Percentiles rank a stretch among this genome's conserved stretches.
These are phyloP conservation scores for Flaveria brownii DNA, from an alignment of 129 eudicot species.

Conservation along the genomic window DNA sequence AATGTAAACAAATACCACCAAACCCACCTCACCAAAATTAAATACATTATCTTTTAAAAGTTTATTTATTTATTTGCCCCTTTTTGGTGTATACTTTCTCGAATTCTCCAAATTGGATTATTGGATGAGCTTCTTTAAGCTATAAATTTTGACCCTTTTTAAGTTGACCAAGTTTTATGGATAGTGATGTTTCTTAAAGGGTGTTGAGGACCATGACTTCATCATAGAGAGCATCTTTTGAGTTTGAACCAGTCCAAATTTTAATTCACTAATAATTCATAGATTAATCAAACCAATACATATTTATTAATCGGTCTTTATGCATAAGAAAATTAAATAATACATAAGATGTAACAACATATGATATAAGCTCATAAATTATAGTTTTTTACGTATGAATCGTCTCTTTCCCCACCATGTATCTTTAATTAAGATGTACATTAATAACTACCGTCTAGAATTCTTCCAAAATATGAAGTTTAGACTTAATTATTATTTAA, in stretches of 20 bases:
- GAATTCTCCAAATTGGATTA: constrained; percentile 29
- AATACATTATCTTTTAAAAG: constrained; percentile 32
- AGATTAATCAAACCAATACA: neutral
- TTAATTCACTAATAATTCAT: neutral
- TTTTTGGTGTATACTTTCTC: constrained; percentile 28
- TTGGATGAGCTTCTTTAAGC: constrained; percentile 39
- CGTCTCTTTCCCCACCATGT: neutral
- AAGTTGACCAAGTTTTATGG: constrained; percentile 41
- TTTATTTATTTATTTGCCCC: constrained; percentile 10
- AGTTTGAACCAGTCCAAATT: constrained; percentile 34
- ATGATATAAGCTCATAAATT: neutral
- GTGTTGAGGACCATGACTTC: constrained; percentile 42
- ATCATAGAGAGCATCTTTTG: constrained; percentile 35
- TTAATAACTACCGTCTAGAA: neutral
- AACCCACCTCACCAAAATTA: constrained; percentile 42
- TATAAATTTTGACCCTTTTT: constrained; percentile 27
- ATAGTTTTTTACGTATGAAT: neutral
- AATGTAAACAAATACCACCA: constrained; percentile 41
- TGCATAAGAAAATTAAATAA: neutral
- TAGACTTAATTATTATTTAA: neutral
- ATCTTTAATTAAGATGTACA: no score
- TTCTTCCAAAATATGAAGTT: neutral
- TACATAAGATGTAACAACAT: neutral
- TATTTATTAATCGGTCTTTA: neutral
- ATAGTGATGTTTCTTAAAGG: constrained; percentile 41